Percentiles rank a stretch among this genome's conserved stretches.
phyloP scores from a whole-genome alignment of 371 early-diverging fungal genomes.

The Apophysomyces sp. region DNA sequence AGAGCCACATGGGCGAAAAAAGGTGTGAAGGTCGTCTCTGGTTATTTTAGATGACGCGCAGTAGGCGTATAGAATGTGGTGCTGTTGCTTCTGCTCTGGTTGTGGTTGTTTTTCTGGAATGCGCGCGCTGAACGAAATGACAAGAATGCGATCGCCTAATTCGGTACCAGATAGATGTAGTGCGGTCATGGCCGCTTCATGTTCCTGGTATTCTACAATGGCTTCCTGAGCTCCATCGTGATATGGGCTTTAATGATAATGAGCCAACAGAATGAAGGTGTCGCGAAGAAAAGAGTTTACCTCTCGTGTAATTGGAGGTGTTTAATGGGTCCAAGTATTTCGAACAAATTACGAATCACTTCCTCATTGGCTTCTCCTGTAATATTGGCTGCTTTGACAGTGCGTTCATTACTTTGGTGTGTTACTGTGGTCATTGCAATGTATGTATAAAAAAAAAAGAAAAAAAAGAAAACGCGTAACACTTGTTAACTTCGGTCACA shows the following conservation, averaged over 20 bases:
- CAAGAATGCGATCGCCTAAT: constrained; percentile 61
- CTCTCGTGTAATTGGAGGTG: constrained; percentile 41
- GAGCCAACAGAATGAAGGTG: not conserved
- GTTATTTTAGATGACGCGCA: constrained; percentile 46
- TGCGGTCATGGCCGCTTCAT: constrained; percentile 48
- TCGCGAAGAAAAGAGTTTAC: constrained; percentile 13
- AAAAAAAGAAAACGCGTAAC: no score
- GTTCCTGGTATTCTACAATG: constrained; percentile 52
- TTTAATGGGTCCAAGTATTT: constrained; percentile 47
- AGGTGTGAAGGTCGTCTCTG: constrained; percentile 52
- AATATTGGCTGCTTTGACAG: constrained; percentile 50
- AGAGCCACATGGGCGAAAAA: constrained; percentile 57
- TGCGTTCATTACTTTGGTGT: not conserved
- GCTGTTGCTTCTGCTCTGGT: constrained; percentile 65
- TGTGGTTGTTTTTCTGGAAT: constrained; percentile 36
- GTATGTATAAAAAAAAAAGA: constrained; percentile 83
- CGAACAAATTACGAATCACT: constrained; percentile 49
- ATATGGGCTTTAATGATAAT: constrained; percentile 30
- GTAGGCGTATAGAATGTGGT: constrained; percentile 62
- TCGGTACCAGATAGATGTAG: constrained; percentile 65
- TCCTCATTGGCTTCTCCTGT: constrained; percentile 51
- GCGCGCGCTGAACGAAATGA: constrained; percentile 34
- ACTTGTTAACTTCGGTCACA: no score
- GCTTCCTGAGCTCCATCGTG: constrained; percentile 56
- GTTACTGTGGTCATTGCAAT: constrained; percentile 37